These are phyloP conservation scores for Ophiostoma novo-ulmi DNA, from an alignment of 2,329 filamentous ascomycete genomes.

Conservation along the genomic window DNA sequence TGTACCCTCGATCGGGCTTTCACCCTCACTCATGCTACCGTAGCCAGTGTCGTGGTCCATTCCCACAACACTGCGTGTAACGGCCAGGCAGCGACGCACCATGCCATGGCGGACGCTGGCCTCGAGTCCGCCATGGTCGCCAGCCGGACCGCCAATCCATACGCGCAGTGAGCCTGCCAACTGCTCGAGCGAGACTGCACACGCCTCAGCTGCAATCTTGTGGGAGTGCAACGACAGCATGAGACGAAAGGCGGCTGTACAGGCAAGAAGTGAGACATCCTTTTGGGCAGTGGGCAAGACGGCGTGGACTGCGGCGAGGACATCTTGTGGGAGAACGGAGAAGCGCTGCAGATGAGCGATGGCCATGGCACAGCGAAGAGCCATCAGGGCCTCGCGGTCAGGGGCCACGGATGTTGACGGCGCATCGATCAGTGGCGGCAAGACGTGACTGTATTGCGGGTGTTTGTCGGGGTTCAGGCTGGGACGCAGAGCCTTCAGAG, in stretches of 20 bases:
- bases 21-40: constrained; percentile 51
- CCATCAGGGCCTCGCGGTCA: constrained; percentile 51
- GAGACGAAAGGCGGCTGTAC: constrained; percentile 53
- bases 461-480: constrained; percentile 36
- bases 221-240: constrained; percentile 51
- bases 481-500: constrained; percentile 49
- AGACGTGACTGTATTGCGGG: constrained; percentile 31
- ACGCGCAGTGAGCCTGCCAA: constrained; percentile 54
- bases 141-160: constrained; percentile 54
- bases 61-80: constrained; percentile 54
- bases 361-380: constrained; percentile 56
- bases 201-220: constrained; percentile 44
- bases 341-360: constrained; percentile 53
- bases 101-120: constrained; percentile 48
- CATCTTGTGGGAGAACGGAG: constrained; percentile 40
- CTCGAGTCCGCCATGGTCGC: constrained; percentile 49
- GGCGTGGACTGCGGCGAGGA: constrained; percentile 46
- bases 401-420: constrained; percentile 38
- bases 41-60: constrained; percentile 58
- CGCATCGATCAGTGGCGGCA: constrained; percentile 44
- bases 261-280: constrained; percentile 53
- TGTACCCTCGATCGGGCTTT: constrained; percentile 29
- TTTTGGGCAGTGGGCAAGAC: constrained; percentile 38
- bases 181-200: constrained; percentile 48
- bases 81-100: constrained; percentile 50